Percentiles rank a stretch among this genome's conserved stretches.
Evolutionary conservation across 2,329 filamentous ascomycete species (phyloP).

Genomic region (Fusarium algeriense): DNA sequence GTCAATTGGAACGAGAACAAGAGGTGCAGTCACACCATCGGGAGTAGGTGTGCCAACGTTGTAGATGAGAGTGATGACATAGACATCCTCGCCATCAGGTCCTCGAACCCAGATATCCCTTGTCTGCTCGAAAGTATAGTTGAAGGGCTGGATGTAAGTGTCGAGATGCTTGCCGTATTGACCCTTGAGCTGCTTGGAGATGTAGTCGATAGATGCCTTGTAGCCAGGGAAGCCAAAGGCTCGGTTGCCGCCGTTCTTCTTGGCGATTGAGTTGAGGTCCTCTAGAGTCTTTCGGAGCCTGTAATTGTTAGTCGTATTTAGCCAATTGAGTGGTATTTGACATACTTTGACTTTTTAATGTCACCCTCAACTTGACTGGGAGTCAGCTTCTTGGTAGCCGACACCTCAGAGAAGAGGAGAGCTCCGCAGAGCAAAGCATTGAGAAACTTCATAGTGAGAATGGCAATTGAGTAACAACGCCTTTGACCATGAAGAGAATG

Average conservation of each 20-base stretch:
- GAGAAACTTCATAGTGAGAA: constrained; percentile 41
- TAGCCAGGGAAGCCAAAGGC: constrained; percentile 71
- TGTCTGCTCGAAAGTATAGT: constrained; percentile 59
- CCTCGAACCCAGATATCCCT: constrained; percentile 58
- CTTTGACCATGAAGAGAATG: not conserved
- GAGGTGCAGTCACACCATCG: constrained; percentile 52
- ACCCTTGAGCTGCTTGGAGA: constrained; percentile 60
- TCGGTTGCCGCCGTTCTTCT: constrained; percentile 68
- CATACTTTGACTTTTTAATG: constrained; percentile 43
- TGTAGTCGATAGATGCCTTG: constrained; percentile 68
- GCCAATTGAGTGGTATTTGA: fast-evolving
- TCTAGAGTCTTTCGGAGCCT: constrained; percentile 67
- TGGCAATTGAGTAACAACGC: not conserved
- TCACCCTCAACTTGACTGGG: constrained; percentile 43
- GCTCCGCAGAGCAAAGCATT: constrained; percentile 38
- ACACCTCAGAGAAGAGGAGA: constrained; percentile 35
- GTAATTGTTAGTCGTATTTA: constrained; percentile 11
- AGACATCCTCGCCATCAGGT: constrained; percentile 59
- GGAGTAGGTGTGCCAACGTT: constrained; percentile 59
- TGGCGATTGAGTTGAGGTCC: constrained; percentile 66
- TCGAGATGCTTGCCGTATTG: constrained; percentile 58
- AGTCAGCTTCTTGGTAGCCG: constrained; percentile 41
- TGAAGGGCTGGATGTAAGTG: constrained; percentile 61
- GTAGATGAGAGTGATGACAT: constrained; percentile 59
- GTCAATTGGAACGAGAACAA: constrained; percentile 55